phyloP scores from a whole-genome alignment of 139 green algal genomes.

The Coccomyxa sp. region DNA sequence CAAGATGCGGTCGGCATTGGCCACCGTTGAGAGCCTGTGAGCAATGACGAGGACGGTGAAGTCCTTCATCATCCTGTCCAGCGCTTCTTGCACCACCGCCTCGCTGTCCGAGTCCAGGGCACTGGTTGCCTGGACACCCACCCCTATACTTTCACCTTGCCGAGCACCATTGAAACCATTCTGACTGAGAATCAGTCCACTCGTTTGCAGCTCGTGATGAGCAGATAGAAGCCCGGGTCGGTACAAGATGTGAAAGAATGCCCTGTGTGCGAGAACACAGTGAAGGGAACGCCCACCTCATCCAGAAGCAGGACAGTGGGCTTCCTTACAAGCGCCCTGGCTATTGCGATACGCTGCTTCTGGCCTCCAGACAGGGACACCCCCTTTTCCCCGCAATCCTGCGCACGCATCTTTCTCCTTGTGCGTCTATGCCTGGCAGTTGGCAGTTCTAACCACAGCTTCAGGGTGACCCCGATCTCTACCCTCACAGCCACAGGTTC shows the following conservation, averaged over 20 bases:
- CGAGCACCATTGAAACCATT: no score
- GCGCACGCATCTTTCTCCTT: background rate
- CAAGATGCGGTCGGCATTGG: slow-evolving; percentile 73
- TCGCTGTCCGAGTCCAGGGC: slow-evolving; percentile 75
- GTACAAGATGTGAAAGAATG: no score
- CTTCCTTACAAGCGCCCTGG: slow-evolving; percentile 74
- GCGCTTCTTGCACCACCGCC: slow-evolving; percentile 82
- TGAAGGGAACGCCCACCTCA: slow-evolving; percentile 41
- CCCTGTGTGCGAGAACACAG: background rate
- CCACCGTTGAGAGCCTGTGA: slow-evolving; percentile 76
- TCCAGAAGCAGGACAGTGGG: slow-evolving; percentile 87
- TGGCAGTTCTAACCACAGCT: background rate
- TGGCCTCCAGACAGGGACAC: slow-evolving; percentile 77
- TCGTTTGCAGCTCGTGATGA: no score
- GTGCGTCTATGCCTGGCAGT: background rate
- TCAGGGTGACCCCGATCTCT: background rate
- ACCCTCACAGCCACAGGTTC: background rate
- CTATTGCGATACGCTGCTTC: slow-evolving; percentile 91
- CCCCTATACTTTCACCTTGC: background rate
- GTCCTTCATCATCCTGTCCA: slow-evolving; percentile 79
- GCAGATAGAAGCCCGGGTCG: no score
- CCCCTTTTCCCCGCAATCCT: slow-evolving; percentile 75
- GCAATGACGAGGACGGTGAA: slow-evolving; percentile 90
- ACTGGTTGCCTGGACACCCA: slow-evolving; percentile 60
- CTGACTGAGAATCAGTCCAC: background rate